Evolutionary conservation across 441 rosid species (phyloP).

Genomic region (Lepidium campestre): DNA sequence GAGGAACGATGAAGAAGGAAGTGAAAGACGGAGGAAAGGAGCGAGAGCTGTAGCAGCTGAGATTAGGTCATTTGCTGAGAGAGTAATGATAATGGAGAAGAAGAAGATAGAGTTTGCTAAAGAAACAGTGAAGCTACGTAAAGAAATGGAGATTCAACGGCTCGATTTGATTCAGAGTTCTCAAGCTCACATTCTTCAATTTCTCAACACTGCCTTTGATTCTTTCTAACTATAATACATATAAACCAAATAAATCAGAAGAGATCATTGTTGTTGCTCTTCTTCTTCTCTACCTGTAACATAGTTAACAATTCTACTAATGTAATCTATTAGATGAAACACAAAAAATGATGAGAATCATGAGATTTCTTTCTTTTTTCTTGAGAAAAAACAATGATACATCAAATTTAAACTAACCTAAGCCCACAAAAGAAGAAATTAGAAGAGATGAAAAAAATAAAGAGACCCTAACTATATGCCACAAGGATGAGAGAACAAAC

Average conservation of each 20-base stretch:
- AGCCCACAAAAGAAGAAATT: neutral
- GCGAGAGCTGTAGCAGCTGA: slow-evolving; percentile 36
- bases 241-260: neutral
- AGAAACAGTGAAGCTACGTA: slow-evolving; percentile 36
- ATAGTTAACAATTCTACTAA: neutral
- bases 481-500: slow-evolving; percentile 19
- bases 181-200: slow-evolving; percentile 38
- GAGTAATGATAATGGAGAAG: slow-evolving; percentile 37
- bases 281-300: neutral
- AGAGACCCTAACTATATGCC: slow-evolving; percentile 20
- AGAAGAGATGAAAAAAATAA: neutral
- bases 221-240: neutral
- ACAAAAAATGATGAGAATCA: neutral
- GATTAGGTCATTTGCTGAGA: slow-evolving; percentile 41
- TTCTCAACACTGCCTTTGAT: slow-evolving; percentile 31
- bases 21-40: slow-evolving; percentile 23
- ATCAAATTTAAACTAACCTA: slow-evolving; percentile 24
- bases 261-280: neutral
- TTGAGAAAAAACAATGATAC: slow-evolving; percentile 10
- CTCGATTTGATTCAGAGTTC: slow-evolving; percentile 37
- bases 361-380: neutral
- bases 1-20: slow-evolving; percentile 12
- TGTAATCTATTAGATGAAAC: neutral
- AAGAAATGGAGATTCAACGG: slow-evolving; percentile 44
- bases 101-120: slow-evolving; percentile 45